Conservation (phyloP, 2,329 filamentous ascomycete species). For the Celoporthe dispersa region DNA sequence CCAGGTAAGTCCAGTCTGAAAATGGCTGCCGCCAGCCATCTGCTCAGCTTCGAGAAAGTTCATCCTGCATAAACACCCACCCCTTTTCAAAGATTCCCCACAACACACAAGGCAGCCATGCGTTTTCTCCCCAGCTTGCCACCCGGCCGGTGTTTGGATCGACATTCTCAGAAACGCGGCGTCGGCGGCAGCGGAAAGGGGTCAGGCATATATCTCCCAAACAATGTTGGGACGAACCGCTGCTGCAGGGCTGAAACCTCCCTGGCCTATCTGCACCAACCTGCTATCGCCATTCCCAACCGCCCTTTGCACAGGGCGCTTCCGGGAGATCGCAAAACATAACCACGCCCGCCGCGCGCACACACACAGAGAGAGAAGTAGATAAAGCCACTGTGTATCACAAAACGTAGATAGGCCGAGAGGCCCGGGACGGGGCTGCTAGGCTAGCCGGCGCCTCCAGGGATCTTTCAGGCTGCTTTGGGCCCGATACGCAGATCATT, state of each 20-base stretch:
- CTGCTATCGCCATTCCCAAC: background rate
- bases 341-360: background rate
- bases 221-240: conserved; percentile 1
- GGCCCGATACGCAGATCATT: background rate
- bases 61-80: background rate
- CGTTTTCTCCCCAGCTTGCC: background rate
- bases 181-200: background rate
- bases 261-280: background rate
- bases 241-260: conserved; percentile 1
- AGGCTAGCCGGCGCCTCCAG: background rate
- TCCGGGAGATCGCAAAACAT: background rate
- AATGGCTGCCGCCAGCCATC: background rate
- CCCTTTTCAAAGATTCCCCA: background rate
- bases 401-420: background rate
- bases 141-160: background rate
- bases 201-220: background rate
- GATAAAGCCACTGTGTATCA: background rate
- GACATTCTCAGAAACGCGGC: background rate
- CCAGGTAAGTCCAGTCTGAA: too few relatives aligned
- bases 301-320: background rate
- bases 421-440: background rate
- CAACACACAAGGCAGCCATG: background rate
- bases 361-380: background rate
- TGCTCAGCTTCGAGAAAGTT: background rate
- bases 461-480: background rate